Evolutionary conservation across 1,284 basidiomycete genomes (phyloP).

Genomic region (Earliella scabrosa): DNA sequence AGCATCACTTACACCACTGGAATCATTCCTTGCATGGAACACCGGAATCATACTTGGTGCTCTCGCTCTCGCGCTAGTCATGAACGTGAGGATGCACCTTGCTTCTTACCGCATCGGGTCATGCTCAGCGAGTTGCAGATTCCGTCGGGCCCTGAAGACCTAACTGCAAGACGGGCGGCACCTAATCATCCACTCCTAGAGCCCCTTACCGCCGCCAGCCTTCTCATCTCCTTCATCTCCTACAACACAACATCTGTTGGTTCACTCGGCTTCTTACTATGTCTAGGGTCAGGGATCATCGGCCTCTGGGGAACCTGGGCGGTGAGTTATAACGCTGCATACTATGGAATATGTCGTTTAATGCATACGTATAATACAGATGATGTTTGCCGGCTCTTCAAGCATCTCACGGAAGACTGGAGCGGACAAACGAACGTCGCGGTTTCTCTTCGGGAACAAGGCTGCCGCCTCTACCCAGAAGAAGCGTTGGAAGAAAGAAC

Average conservation of each 20-base stretch:
- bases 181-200: conserved; percentile 64
- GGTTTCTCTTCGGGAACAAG: conserved; percentile 79
- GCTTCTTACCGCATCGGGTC: conserved; percentile 14
- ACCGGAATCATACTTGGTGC: conserved; percentile 63
- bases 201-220: conserved; percentile 55
- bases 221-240: conserved; percentile 62
- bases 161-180: conserved; percentile 1
- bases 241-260: conserved; percentile 67
- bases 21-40: conserved; percentile 66
- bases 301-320: conserved; percentile 74
- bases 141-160: conserved; percentile 7
- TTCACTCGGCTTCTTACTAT: conserved; percentile 55
- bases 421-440: conserved; percentile 78
- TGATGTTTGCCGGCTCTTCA: conserved; percentile 63
- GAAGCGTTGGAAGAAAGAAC: conserved; percentile 60
- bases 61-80: conserved; percentile 56
- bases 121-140: conserved; percentile 25
- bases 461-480: conserved; percentile 72
- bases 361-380: conserved; percentile 41
- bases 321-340: conserved; percentile 45
- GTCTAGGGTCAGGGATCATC: conserved; percentile 52
- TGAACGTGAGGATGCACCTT: conserved; percentile 53
- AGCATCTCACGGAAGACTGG: conserved; percentile 71
- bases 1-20: conserved; percentile 60
- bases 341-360: neutral